Base-by-base conservation (phyloP, 352 stramenopile species). In the Pythium rhizo-oryzae region DNA sequence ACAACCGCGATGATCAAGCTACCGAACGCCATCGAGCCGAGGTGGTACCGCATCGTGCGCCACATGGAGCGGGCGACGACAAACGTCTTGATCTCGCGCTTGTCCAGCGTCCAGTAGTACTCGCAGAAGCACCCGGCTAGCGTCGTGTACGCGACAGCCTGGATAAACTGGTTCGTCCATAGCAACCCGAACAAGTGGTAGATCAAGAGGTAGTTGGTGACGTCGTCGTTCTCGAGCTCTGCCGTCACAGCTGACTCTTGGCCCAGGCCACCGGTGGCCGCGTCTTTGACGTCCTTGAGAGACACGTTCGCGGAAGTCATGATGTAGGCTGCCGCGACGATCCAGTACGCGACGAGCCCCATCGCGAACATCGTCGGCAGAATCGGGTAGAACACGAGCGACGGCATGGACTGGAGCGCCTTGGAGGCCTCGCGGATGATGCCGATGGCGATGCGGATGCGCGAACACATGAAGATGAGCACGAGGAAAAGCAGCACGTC, bases 51-150 rank as follows among this genome's bases (percentile, higher is more conserved):
- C 33, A 94, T 56, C 23, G 82, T 82, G 43, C 77, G 85, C 69
- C 81, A 93, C 55, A 87, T 75, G 16, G 87, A 90, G 24, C 78
- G 72, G 5, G 87, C 44, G 16, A 95, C 75, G 0, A 77, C 77
- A 13, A 87, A 70, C 6, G 72, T 75, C 35, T 72, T 66, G 33
- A 90, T 62, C 56, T 87, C 69, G 24, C 77, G 75, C 62, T 94
- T 94, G 72, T 94, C 81, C 30, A 89, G 67, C 19, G 89, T 97
- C 81, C 88, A 97, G 78, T 96, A 96, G 74, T 93, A 97, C 59
- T 90, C 79, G 64, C 87, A 91, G 65, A 96, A 91, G 37, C 81
- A 85, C 13, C 89, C 87, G 8, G 87, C 84, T 28, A 96, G 85
- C 8, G 84, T 92, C 43, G 82, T 84, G 75, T 90, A 90, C 8